These are phyloP conservation scores for Candida hispaniensis DNA, from an alignment of 805 yeast genomes.

Conservation along the genomic window DNA sequence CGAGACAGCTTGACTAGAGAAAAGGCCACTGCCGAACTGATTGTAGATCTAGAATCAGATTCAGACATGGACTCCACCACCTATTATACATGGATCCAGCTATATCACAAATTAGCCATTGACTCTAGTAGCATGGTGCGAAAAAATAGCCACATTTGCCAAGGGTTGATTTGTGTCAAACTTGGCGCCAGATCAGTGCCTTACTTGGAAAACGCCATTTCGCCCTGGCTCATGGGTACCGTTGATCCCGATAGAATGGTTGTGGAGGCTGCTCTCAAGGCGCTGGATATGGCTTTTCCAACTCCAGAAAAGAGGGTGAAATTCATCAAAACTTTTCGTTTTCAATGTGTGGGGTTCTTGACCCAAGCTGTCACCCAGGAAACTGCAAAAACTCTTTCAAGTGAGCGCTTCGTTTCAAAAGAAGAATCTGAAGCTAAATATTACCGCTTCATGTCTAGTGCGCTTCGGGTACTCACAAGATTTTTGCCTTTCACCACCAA, in stretches of 20 bases:
- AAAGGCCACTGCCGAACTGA: slow-evolving; percentile 54
- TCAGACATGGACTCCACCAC: slow-evolving; percentile 41
- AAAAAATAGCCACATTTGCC: slow-evolving; percentile 49
- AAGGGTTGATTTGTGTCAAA: slow-evolving; percentile 40
- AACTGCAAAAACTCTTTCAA: slow-evolving; percentile 54
- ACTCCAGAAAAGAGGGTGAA: slow-evolving; percentile 43
- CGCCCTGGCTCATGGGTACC: slow-evolving; percentile 60
- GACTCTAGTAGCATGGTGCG: slow-evolving; percentile 63
- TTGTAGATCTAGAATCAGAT: slow-evolving; percentile 28
- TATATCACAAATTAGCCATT: slow-evolving; percentile 68
- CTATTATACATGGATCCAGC: slow-evolving; percentile 59
- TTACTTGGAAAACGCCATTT: slow-evolving; percentile 60
- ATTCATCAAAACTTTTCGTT: slow-evolving; percentile 50
- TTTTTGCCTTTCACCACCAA: slow-evolving; percentile 20
- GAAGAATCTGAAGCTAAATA: slow-evolving; percentile 61
- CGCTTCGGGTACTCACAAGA: slow-evolving; percentile 39
- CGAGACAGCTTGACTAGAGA: slow-evolving; percentile 79
- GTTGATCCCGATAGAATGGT: slow-evolving; percentile 63
- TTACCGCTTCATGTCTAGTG: slow-evolving; percentile 42
- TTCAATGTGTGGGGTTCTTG: slow-evolving; percentile 45
- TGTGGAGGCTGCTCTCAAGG: slow-evolving; percentile 37
- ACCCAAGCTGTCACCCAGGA: slow-evolving; percentile 46
- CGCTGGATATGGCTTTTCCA: slow-evolving; percentile 46
- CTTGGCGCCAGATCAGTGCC: slow-evolving; percentile 50
- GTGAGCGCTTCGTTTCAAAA: slow-evolving; percentile 54